Conservation (phyloP, 345 rosid genomes). For the Excoecaria agallocha region DNA sequence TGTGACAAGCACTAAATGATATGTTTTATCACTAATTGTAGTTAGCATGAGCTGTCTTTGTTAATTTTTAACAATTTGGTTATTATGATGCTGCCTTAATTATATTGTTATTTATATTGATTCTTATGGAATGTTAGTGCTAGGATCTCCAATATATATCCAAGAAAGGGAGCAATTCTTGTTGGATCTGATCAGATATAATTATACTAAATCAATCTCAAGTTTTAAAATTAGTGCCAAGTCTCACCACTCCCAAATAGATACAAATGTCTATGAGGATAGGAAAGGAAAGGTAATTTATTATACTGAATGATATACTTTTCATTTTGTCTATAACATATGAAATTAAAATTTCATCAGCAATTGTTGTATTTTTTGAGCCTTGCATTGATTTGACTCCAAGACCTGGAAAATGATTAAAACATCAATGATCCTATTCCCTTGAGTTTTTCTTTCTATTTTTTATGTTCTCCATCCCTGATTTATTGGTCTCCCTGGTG, state of each 20-base stretch:
- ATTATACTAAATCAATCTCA: too few relatives aligned
- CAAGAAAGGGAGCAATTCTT: too few relatives aligned
- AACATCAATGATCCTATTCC: not conserved
- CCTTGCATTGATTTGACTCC: not conserved
- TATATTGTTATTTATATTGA: too few relatives aligned
- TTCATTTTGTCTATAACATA: not conserved
- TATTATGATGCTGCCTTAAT: too few relatives aligned
- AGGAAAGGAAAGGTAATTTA: slow-evolving; percentile 68
- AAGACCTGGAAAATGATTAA: not conserved
- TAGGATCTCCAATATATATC: too few relatives aligned
- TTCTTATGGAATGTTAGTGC: too few relatives aligned
- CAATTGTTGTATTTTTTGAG: not conserved
- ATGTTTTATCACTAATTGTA: slow-evolving; percentile 18
- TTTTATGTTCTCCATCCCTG: not conserved
- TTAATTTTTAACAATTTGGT: not conserved
- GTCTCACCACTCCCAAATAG: too few relatives aligned
- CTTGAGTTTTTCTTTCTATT: not conserved
- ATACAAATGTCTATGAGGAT: slow-evolving; percentile 86
- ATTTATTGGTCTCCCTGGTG: not conserved
- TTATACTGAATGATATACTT: not conserved
- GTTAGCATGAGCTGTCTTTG: not conserved
- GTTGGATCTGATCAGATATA: too few relatives aligned
- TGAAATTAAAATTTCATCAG: not conserved
- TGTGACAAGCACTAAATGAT: slow-evolving; percentile 81
- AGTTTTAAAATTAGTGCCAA: too few relatives aligned